These are phyloP conservation scores for Pleurotus tuber-regium DNA, from an alignment of 768 basidiomycete species.

Conservation along the genomic window DNA sequence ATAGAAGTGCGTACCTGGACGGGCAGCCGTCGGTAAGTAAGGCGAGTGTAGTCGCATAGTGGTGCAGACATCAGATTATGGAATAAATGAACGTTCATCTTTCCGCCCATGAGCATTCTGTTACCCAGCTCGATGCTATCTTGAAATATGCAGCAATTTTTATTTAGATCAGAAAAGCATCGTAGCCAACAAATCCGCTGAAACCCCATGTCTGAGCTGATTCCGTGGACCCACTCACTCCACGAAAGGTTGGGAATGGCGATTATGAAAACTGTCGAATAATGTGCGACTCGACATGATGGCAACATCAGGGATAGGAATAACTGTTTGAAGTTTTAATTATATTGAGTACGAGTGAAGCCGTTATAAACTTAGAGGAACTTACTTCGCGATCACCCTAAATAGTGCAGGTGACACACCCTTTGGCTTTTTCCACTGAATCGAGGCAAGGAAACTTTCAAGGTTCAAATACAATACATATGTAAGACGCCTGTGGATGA, in stretches of 20 bases:
- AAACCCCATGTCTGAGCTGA: slow-evolving; percentile 58
- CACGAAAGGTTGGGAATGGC: slow-evolving; percentile 72
- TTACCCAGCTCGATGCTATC: too few species aligned
- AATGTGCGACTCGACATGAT: slow-evolving; percentile 74
- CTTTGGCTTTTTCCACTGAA: slow-evolving; percentile 77
- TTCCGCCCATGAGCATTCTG: too few species aligned
- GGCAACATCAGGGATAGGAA: slow-evolving; percentile 82
- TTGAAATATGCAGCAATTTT: too few species aligned
- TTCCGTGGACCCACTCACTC: slow-evolving; percentile 78
- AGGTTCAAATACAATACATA: slow-evolving; percentile 91
- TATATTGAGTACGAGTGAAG: slow-evolving; percentile 93
- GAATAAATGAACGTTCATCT: too few species aligned
- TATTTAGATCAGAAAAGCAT: too few species aligned
- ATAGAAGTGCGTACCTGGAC: too few species aligned
- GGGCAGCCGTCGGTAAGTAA: too few species aligned
- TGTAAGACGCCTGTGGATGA: slow-evolving; percentile 74
- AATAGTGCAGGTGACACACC: slow-evolving; percentile 82
- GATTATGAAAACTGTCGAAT: slow-evolving; percentile 63
- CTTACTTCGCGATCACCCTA: slow-evolving; percentile 82
- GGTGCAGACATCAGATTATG: too few species aligned
- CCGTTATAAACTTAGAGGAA: slow-evolving; percentile 86
- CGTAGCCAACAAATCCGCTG: too few species aligned
- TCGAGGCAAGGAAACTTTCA: slow-evolving; percentile 73
- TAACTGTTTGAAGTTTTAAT: slow-evolving; percentile 67
- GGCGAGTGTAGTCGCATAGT: too few species aligned